Evolutionary conservation across 1,139 yeast genomes (phyloP), one percentile per base, ranked within the genome.

Genomic region (Debaryomyces fabryi): DNA sequence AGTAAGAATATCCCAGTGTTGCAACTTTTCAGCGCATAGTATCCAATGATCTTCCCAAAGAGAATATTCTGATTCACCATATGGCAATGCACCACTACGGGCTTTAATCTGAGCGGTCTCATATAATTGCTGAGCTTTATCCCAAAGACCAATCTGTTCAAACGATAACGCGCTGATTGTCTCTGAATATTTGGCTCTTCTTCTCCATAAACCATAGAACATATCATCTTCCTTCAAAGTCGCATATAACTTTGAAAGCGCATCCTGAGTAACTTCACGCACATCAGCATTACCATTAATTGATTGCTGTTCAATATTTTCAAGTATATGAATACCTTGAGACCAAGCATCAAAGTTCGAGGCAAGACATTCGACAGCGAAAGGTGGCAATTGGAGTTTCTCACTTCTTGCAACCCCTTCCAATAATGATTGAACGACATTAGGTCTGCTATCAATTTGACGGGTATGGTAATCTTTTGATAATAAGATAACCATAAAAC

Each of bases 31-130:
- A 2, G 99, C 97, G 73, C 99, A 92, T 33, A 89, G 71, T 48
- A 95, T 90, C 99, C 99, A 95, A 59, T 93, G 96, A 63, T 95
- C 99, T 70, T 95, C 99, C 99, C 99, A 95, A 41, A 95, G 74
- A 0, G 96, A 85, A 61, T 95, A 95, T 61, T 95, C 99, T 1
- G 96, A 83, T 62, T 95, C 98, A 23, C 97, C 90, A 64, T 90
- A 95, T 0, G 99, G 99, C 45, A 93, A 73, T 2, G 89, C 96
- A 1, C 99, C 99, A 61, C 96, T 87, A 51, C 99, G 76, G 0
- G 99, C 99, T 59, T 93, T 92, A 51, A 95, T 88, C 69, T 95
- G 99, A 1, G 99, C 99, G n/a, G 91, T 83, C 68, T 95, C 99
- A 58, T 95, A 95, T 57, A 92, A 72, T 60, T 91, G 96, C 65